Evolutionary conservation across 805 yeast species (phyloP).

Genomic region (Yarrowia alimentaria): DNA sequence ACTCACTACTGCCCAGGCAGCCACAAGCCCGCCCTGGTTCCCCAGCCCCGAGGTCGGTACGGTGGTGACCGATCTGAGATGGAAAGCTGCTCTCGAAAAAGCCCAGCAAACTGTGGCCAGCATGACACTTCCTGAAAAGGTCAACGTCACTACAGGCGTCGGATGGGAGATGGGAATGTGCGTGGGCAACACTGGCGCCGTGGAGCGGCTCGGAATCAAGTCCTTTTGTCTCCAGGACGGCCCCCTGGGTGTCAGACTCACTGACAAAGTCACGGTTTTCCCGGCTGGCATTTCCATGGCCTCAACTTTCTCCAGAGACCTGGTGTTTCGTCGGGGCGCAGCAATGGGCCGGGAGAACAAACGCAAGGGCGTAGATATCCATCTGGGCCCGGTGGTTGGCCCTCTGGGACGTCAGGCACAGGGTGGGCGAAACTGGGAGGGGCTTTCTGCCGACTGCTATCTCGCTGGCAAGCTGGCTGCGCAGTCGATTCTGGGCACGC

Average conservation of each 20-base stretch:
- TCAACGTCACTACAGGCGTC: conserved; percentile 60
- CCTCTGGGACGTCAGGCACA: conserved; percentile 62
- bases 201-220: conserved; percentile 54
- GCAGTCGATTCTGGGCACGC: conserved; percentile 55
- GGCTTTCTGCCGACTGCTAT: conserved; percentile 61
- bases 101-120: conserved; percentile 57
- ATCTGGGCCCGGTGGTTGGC: conserved; percentile 58
- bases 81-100: conserved; percentile 57
- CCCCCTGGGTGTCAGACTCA: conserved; percentile 54
- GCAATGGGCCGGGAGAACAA: conserved; percentile 57
- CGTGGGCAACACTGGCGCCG: conserved; percentile 58
- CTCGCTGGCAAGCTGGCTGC: conserved; percentile 56
- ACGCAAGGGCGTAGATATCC: conserved; percentile 54
- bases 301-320: conserved; percentile 53
- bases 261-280: conserved; percentile 56
- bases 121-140: conserved; percentile 58
- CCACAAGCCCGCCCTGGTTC: conserved; percentile 30
- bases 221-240: conserved; percentile 62
- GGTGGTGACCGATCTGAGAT: conserved; percentile 38
- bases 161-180: conserved; percentile 57
- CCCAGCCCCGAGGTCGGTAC: conserved; percentile 33
- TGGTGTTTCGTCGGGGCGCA: conserved; percentile 53
- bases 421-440: conserved; percentile 67
- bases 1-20: background rate
- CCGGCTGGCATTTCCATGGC: conserved; percentile 62